These are phyloP conservation scores for Licmophora abbreviata DNA, from an alignment of 108 stramenopile species.

Conservation along the genomic window DNA sequence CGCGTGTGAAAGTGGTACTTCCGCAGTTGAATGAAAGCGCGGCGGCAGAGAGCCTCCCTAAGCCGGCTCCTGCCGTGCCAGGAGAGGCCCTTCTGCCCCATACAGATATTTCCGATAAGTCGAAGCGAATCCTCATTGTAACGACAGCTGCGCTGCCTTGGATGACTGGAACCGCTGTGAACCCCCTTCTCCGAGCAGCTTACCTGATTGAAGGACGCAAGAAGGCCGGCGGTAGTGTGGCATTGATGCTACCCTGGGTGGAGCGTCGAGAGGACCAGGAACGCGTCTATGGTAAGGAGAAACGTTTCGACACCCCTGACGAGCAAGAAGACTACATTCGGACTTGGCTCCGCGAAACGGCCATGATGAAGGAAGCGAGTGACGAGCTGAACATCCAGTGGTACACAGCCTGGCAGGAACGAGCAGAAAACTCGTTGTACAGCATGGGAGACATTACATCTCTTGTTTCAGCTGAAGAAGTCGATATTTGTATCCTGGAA, in stretches of 20 bases:
- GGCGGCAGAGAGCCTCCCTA: constrained; percentile 16
- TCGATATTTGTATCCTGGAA: constrained; percentile 87
- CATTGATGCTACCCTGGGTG: constrained; percentile 81
- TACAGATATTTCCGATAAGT: constrained; percentile 33
- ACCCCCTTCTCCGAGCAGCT: constrained; percentile 65
- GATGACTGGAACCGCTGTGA: constrained; percentile 88
- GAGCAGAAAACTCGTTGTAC: constrained; percentile 72
- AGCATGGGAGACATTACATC: constrained; percentile 73
- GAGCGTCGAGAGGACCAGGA: constrained; percentile 46
- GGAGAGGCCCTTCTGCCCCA: constrained; percentile 45
- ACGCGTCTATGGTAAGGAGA: constrained; percentile 41
- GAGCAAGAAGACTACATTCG: constrained; percentile 75
- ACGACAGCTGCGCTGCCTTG: constrained; percentile 83
- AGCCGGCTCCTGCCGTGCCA: constrained; percentile 36
- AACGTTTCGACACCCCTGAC: constrained; percentile 41
- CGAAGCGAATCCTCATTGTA: constrained; percentile 60
- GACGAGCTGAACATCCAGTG: constrained; percentile 38
- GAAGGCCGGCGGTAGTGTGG: constrained; percentile 43
- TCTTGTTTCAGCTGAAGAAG: constrained; percentile 51
- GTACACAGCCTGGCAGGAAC: constrained; percentile 68
- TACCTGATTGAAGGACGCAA: constrained; percentile 36
- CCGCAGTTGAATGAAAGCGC: neutral
- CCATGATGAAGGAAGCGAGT: constrained; percentile 11
- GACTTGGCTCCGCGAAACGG: constrained; percentile 33
- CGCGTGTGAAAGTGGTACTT: neutral